Percentiles rank a stretch among this genome's conserved stretches.
Evolutionary conservation across 208 protist species (phyloP).

Genomic region (Vickermania spadyakhi): DNA sequence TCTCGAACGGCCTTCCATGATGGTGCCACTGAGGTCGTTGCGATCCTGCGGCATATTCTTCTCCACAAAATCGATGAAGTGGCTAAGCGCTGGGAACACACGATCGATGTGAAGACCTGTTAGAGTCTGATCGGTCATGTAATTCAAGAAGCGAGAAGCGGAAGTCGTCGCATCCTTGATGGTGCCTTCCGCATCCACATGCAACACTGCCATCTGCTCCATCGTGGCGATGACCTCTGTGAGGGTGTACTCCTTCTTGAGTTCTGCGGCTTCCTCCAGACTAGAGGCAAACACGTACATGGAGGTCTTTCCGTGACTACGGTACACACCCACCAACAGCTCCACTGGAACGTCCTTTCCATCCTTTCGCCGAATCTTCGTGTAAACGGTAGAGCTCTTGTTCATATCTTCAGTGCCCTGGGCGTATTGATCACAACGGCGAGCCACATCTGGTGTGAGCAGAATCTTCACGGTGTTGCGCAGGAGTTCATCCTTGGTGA

Average conservation of each 20-base stretch:
- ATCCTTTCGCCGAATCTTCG: neutral
- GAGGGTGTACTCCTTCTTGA: slow-evolving; percentile 7
- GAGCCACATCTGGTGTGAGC: slow-evolving; percentile 6
- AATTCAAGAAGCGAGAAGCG: slow-evolving; percentile 7
- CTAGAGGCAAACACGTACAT: slow-evolving; percentile 13
- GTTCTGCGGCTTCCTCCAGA: slow-evolving; percentile 1
- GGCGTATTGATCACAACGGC: neutral
- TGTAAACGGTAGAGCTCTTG: neutral
- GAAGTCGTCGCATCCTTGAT: slow-evolving; percentile 2
- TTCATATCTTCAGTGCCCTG: neutral
- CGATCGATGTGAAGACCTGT: neutral
- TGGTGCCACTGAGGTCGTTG: neutral
- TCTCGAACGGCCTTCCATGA: neutral
- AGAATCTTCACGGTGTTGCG: slow-evolving; percentile 14
- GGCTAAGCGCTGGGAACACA: neutral
- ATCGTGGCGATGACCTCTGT: slow-evolving; percentile 7
- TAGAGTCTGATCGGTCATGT: neutral
- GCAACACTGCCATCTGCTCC: slow-evolving; percentile 8
- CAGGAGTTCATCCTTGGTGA: slow-evolving; percentile 9
- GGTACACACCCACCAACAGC: neutral
- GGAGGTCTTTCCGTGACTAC: neutral
- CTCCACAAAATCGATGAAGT: slow-evolving; percentile 5
- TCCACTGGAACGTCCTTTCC: neutral
- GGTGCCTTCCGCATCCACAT: slow-evolving; percentile 4
- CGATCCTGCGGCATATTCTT: neutral